Base-by-base conservation (phyloP, 169 alveolate genomes). In the Eimeria maxima region DNA sequence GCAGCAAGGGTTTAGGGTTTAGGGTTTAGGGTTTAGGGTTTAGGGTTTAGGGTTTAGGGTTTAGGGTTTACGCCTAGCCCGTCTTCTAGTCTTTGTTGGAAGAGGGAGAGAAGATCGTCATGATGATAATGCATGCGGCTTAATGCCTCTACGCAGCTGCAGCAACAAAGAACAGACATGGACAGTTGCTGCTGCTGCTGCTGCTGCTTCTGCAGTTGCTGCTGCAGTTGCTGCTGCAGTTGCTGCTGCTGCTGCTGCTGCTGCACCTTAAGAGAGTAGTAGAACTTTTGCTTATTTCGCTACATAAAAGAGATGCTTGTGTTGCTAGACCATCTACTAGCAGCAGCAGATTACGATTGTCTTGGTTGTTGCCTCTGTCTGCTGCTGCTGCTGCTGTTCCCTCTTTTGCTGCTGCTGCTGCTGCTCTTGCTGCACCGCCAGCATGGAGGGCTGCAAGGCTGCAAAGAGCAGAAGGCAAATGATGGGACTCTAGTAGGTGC, bases 271-370 rank as follows among this genome's bases (percentile, higher is more conserved):
- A 20, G 11, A 74, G 84, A 29, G 84, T 74, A 8, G 84, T 74
- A 16, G 84, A 20, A 11, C 53, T 74, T 45, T 24, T 22, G 76
- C 22, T 42, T 74, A 16, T 22, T 27, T 29, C 45, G 38, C 50
- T 44, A 24, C 84, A 74, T n/a, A 74, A 50, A 1, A 74, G 44
- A 29, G 84, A 45, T 33, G 84, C 84, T 44, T 74, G 84, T 74
- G 84, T 74, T 20, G 84, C 84, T 14, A 74, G 57, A n/a, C 84
- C 84, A 42, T 74, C 84, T 6, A 74, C 84, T n/a, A 74, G 84
- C 57, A 74, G 84, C 57, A 74, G 84, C 53, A n/a, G 14, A 20
- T 29, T 42, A 4, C 14, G 24, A 22, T 22, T 42, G 50, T 44
- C 33, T 29, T 74, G 53, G 57, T 53, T 53, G 6, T 6, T 53